Percentiles rank a stretch among this genome's conserved stretches.
Evolutionary conservation across 2,329 filamentous ascomycete genomes (phyloP).

Genomic region (Neonectria neomacrospora): DNA sequence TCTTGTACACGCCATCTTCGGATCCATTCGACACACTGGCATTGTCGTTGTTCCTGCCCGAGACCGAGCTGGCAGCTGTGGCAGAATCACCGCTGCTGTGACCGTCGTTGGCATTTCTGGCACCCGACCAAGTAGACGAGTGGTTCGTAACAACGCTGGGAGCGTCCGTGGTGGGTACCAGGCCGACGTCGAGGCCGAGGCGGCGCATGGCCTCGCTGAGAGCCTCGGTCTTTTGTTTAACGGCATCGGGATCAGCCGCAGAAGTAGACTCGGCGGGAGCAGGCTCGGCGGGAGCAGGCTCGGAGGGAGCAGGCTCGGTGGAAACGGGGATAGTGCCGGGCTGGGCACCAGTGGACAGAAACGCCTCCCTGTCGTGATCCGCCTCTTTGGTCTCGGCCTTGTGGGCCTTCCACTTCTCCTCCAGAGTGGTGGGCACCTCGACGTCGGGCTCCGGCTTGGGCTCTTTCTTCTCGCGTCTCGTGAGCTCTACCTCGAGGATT

Average conservation of each 20-base stretch:
- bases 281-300: conserved; percentile 2
- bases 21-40: conserved; percentile 27
- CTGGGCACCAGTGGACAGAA: conserved; percentile 34
- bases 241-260: conserved; percentile 27
- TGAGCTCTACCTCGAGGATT: conserved; percentile 66
- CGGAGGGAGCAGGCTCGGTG: conserved; percentile 7
- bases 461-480: conserved; percentile 58
- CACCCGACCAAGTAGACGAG: conserved; percentile 40
- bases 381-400: conserved; percentile 37
- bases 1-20: conserved; percentile 39
- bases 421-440: conserved; percentile 36
- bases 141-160: conserved; percentile 38
- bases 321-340: conserved; percentile 29
- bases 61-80: conserved; percentile 41
- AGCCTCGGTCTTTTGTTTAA: conserved; percentile 29
- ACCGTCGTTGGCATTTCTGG: conserved; percentile 31
- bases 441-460: conserved; percentile 40
- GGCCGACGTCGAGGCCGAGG: conserved; percentile 25
- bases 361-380: conserved; percentile 38
- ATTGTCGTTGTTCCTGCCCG: conserved; percentile 30
- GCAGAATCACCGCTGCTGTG: conserved; percentile 34
- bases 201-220: conserved; percentile 38
- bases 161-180: neutral
- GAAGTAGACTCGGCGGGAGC: conserved; percentile 21
- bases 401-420: conserved; percentile 47